Evolutionary conservation across 352 stramenopile species (phyloP), one percentile per base, ranked within the genome.

Genomic region (Phytophthora pistaciae): DNA sequence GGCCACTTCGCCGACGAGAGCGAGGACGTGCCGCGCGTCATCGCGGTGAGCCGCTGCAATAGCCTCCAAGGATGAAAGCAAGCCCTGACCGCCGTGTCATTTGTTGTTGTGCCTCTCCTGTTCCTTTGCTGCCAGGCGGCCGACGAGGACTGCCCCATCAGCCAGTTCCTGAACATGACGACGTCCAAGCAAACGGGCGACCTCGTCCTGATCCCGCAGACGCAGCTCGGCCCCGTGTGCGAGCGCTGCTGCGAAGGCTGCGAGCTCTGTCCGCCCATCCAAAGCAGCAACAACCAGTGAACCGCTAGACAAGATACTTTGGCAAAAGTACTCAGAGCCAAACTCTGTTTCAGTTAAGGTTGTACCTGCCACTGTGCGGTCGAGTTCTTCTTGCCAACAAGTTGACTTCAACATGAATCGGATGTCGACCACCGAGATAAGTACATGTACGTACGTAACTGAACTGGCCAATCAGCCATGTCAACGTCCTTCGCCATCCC

Each of bases 121-220:
- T 7, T 44, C 10, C 20, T 62, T 6, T 13, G 65, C 13, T 18
- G 10, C 29, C 6, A 88, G 83, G 70, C 78, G 10, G 38, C 56
- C 4, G 68, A 87, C 23, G 85, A 93, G 57, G 70, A 87, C 46
- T 60, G 62, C 21, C 76, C 75, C 7, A 82, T 91, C 60, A 85
- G 74, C 56, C 68, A 80, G 57, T 90, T 84, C 64, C 74, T 91
- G 29, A 84, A 87, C 76, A 93, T 91, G 86, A 82, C 66, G 6
- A 93, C 84, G 38, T 90, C 83, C 53, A 89, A 85, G 71, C 75
- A 82, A 70, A 91, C 78, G 0, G 84, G 86, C 11, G 88, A 93
- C 64, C 72, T 95, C 27, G 83, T 93, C 29, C 58, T 95, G 23
- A 78, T 95, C 52, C 88, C 86, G 1, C 88, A 95, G 74, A 95